phyloP scores from a whole-genome alignment of 768 basidiomycete genomes.

The Tylopilus subfusipes region DNA sequence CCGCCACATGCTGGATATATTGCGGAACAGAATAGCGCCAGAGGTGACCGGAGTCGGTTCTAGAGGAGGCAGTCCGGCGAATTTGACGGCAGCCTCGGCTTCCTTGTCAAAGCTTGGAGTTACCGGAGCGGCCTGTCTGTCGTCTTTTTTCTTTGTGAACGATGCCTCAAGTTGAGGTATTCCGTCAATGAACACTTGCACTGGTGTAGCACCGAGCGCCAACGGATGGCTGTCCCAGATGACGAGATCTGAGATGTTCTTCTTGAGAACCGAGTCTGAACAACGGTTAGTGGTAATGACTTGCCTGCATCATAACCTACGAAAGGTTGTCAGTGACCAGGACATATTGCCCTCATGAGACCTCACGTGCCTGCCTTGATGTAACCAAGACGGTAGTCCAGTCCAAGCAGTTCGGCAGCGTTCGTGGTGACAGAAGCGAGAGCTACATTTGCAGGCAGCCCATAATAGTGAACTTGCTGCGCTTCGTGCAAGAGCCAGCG shows the following conservation, averaged over 20 bases:
- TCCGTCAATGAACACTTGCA: conserved; percentile 82
- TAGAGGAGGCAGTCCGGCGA: conserved; percentile 70
- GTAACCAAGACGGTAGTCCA: conserved; percentile 79
- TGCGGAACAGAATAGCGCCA: conserved; percentile 47
- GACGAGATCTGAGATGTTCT: conserved; percentile 39
- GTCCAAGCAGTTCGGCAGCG: conserved; percentile 69
- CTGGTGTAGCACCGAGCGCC: conserved; percentile 71
- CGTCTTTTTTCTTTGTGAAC: conserved; percentile 40
- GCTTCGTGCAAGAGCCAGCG: conserved; percentile 81
- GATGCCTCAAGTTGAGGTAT: conserved; percentile 55
- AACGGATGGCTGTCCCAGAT: conserved; percentile 79
- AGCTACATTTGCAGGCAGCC: conserved; percentile 65
- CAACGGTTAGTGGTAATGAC: not conserved
- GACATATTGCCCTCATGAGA: not conserved
- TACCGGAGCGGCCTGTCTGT: conserved; percentile 48
- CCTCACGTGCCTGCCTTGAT: conserved; percentile 50
- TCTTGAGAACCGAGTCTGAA: not conserved
- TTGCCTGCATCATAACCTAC: conserved; percentile 65
- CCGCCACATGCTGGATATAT: conserved; percentile 42
- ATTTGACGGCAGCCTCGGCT: conserved; percentile 50
- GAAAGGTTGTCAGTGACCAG: conserved; percentile 1
- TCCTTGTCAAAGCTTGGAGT: conserved; percentile 62
- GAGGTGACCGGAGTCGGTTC: conserved; percentile 34
- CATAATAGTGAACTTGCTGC: conserved; percentile 79
- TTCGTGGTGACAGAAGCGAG: conserved; percentile 72